phyloP scores from a whole-genome alignment of 169 alveolate species.

The Babesia caballi region DNA sequence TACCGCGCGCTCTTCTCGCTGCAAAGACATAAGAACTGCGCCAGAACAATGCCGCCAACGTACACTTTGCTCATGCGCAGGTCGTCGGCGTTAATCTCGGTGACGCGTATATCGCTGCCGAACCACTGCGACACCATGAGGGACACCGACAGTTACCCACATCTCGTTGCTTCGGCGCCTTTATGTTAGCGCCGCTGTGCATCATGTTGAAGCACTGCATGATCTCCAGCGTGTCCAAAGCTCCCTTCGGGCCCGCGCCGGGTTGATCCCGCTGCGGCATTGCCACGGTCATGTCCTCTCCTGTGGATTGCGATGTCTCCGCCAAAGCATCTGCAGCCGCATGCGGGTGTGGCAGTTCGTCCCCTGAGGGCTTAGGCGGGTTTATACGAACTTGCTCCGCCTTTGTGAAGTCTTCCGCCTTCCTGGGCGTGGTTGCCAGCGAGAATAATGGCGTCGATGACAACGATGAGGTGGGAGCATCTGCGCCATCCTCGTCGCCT shows the following conservation, averaged over 20 bases:
- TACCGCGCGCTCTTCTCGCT: conserved; percentile 40
- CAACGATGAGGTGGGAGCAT: too few species aligned
- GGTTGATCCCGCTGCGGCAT: neutral
- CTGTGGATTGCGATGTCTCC: too few species aligned
- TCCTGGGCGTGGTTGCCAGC: conserved; percentile 5
- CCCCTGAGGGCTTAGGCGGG: neutral
- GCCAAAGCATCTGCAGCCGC: too few species aligned
- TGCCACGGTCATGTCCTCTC: neutral
- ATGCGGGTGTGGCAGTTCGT: neutral
- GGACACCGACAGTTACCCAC: neutral
- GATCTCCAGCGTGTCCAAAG: conserved; percentile 16
- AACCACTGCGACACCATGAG: conserved; percentile 27
- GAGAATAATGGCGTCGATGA: conserved; percentile 11
- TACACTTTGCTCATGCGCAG: conserved; percentile 32
- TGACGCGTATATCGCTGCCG: conserved; percentile 28
- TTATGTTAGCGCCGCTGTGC: conserved; percentile 4
- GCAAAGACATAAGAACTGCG: neutral
- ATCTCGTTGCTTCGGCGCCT: conserved; percentile 30
- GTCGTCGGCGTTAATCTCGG: conserved; percentile 56
- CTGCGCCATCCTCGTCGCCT: too few species aligned
- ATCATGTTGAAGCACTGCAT: conserved; percentile 27
- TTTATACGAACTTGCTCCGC: neutral
- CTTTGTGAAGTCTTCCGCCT: conserved; percentile 17
- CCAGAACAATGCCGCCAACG: neutral
- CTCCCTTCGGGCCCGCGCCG: neutral